Evolutionary conservation across 108 stramenopile species (phyloP).

Genomic region (Nitzschia sp.): DNA sequence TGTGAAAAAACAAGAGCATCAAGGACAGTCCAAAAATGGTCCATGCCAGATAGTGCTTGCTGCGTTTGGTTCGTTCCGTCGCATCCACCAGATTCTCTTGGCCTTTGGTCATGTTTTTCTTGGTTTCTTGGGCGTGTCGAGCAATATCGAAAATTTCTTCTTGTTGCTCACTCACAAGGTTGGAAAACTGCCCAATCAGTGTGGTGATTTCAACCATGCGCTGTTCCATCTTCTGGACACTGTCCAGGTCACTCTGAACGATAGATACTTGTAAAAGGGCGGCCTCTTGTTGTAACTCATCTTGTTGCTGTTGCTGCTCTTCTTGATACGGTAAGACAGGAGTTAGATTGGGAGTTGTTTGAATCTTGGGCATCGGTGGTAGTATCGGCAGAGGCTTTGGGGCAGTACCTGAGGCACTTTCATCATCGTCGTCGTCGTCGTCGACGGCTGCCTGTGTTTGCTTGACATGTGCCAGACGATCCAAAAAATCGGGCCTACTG

Average conservation of each 20-base stretch:
- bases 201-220: conserved; percentile 84
- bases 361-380: not conserved
- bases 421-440: too few species aligned
- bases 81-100: conserved; percentile 83
- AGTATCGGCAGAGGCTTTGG: not conserved
- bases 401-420: not conserved
- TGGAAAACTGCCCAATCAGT: conserved; percentile 75
- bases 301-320: conserved; percentile 26
- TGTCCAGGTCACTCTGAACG: conserved; percentile 71
- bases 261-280: conserved; percentile 67
- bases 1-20: conserved; percentile 70
- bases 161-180: conserved; percentile 77
- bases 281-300: conserved; percentile 40
- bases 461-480: not conserved
- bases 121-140: conserved; percentile 64
- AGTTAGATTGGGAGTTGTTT: not conserved
- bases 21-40: conserved; percentile 64
- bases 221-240: conserved; percentile 76
- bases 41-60: conserved; percentile 79
- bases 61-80: conserved; percentile 57
- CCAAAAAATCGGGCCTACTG: conserved; percentile 13
- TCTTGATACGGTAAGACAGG: conserved; percentile 1
- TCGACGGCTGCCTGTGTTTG: not conserved
- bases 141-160: conserved; percentile 72
- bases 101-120: conserved; percentile 76